Evolutionary conservation across 2,329 filamentous ascomycete genomes (phyloP), one percentile per base, ranked within the genome.

Genomic region (Clathrospora elynae): DNA sequence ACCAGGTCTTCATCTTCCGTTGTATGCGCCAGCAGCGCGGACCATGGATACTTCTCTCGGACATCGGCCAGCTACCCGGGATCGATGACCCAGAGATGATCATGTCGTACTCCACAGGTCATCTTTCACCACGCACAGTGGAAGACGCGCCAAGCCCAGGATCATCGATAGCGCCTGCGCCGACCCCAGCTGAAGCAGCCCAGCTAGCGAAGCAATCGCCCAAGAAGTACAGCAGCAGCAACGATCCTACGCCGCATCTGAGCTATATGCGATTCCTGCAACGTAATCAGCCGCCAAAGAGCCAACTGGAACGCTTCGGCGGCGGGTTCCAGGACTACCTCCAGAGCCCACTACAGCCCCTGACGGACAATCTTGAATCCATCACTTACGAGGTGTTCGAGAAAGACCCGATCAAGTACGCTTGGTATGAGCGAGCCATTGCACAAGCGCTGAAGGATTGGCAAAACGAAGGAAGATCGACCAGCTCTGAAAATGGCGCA

Each of bases 351-450:
- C 77, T 99, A 26, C 95, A 99, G 68, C 93, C 93, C 0, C 78
- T 99, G 10, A 92, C 92, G 0, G 93, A 99, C 70, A 99, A 99
- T 59, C 79, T 99, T 10, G 95, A 99, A 68, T 96, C 90, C 32
- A 88, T 95, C 28, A 99, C 93, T 0, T 99, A 99, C 69, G 93
- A 99, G 67, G 92, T 97, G 2, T 99, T 99, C 62, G 93, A 99
- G 69, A 95, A 95, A 57, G 95, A 99, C 53, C 93, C 93, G 0
- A 88, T 99, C 72, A 99, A 99, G 72, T 99, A 99, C 67, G 85
- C 90, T 53, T 95, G 92, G 78, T 99, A 99, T 66, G 90, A 97
- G 68, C 78, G 80, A 31, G 93, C 93, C 10, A 86, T 95, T 42
- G 82, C 83, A 3, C 83, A 88, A 53, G 92, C 93, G 0, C 77